These are phyloP conservation scores for Fusarium papillatum DNA, from an alignment of 2,329 filamentous ascomycete species.

Conservation along the genomic window DNA sequence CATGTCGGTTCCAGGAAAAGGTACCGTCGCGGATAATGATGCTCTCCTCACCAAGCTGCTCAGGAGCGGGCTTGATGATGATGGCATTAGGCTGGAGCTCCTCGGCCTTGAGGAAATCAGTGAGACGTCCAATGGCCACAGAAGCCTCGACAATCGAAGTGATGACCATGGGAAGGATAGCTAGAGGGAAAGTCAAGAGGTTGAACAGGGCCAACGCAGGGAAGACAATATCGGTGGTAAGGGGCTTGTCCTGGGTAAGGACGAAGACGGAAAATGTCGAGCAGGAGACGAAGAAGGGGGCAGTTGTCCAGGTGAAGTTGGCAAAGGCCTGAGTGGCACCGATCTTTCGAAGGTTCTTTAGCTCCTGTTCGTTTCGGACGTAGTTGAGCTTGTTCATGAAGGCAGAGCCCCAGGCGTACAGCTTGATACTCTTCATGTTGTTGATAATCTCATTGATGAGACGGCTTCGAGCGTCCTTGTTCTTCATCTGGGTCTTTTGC, in stretches of 20 bases:
- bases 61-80: conserved; percentile 74
- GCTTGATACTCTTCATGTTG: conserved; percentile 99
- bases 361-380: conserved; percentile 94
- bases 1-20: conserved; percentile 95
- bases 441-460: conserved; percentile 98
- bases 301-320: conserved; percentile 98
- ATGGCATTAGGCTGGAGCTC: conserved; percentile 93
- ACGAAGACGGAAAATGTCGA: conserved; percentile 97
- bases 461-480: conserved; percentile 94
- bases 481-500: conserved; percentile 98
- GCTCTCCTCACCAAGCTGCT: conserved; percentile 86
- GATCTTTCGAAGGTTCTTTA: conserved; percentile 96
- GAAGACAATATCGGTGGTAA: conserved; percentile 97
- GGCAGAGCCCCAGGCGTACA: conserved; percentile 96
- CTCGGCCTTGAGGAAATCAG: conserved; percentile 87
- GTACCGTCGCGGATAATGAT: conserved; percentile 86
- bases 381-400: conserved; percentile 99
- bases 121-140: conserved; percentile 91
- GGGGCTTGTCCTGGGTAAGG: conserved; percentile 81
- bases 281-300: conserved; percentile 97
- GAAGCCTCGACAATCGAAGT: conserved; percentile 95
- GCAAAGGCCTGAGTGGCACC: conserved; percentile 94
- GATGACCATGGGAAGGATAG: conserved; percentile 97
- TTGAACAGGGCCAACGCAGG: conserved; percentile 95
- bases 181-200: conserved; percentile 92